Conservation (phyloP, 805 yeast genomes). For the Helenozyma baotianmanensis region DNA sequence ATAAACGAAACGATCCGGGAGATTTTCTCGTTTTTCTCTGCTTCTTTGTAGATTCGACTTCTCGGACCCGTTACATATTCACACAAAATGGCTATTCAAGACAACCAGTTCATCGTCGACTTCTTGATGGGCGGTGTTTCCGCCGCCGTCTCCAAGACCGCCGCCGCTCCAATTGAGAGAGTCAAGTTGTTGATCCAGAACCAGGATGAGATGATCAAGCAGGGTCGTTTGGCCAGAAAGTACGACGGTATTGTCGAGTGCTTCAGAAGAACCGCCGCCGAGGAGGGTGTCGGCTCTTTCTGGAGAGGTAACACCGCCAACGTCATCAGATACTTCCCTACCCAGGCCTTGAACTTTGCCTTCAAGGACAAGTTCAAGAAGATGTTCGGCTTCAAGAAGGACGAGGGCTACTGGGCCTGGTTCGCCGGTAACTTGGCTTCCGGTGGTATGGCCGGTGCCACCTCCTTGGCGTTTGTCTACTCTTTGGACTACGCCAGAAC, state of each 20-base stretch:
- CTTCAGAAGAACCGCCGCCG: constrained; percentile 90
- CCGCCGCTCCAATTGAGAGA: constrained; percentile 96
- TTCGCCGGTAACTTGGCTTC: constrained; percentile 98
- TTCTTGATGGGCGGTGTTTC: constrained; percentile 98
- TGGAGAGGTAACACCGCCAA: constrained; percentile 99
- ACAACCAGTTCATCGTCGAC: constrained; percentile 32
- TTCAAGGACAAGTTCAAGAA: constrained; percentile 97
- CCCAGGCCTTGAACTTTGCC: constrained; percentile 97
- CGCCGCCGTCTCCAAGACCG: constrained; percentile 98
- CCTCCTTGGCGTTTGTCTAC: constrained; percentile 88
- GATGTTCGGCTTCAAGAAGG: constrained; percentile 96
- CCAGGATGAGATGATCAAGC: constrained; percentile 97
- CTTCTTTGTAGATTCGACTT: constrained; percentile 12
- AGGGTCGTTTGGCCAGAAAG: constrained; percentile 84
- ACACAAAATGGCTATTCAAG: constrained; percentile 13
- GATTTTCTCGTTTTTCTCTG: constrained; percentile 2
- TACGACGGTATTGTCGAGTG: constrained; percentile 91
- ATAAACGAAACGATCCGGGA: constrained; percentile 14
- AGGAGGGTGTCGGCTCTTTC: constrained; percentile 89
- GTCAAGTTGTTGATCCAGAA: constrained; percentile 94
- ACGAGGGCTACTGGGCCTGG: constrained; percentile 89
- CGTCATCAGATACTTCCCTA: constrained; percentile 98
- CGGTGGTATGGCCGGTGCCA: constrained; percentile 98
- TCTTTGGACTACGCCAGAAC: constrained; percentile 98
- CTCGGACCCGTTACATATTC: constrained; percentile 11